Conservation (phyloP, 352 stramenopile genomes). For the Achlya hypogyna region DNA sequence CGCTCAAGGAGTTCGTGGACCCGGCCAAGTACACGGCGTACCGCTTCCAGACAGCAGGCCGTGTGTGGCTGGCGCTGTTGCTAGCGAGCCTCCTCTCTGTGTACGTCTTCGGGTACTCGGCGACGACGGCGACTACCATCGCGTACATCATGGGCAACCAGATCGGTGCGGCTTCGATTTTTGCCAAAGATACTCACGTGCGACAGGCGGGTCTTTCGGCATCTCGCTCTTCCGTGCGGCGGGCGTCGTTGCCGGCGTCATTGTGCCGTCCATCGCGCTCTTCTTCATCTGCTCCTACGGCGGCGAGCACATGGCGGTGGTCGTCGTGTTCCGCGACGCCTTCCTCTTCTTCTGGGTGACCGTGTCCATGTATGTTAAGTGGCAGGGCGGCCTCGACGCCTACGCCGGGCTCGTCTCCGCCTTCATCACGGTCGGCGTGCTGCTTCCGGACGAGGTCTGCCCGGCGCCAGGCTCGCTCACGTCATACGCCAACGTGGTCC, state of each 20-base stretch:
- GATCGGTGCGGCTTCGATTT: constrained; percentile 28
- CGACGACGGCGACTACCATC: constrained; percentile 43
- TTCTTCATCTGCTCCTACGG: constrained; percentile 69
- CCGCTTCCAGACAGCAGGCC: constrained; percentile 29
- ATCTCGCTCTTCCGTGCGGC: constrained; percentile 73
- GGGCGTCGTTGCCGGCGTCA: constrained; percentile 69
- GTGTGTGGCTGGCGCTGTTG: constrained; percentile 48
- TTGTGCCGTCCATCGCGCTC: constrained; percentile 75
- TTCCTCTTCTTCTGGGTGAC: constrained; percentile 64
- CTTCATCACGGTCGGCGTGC: constrained; percentile 54
- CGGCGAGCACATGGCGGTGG: constrained; percentile 32
- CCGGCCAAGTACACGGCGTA: neutral
- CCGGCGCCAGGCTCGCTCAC: constrained; percentile 27
- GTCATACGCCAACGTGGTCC: constrained; percentile 67
- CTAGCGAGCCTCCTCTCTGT: constrained; percentile 53
- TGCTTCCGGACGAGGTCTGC: constrained; percentile 57
- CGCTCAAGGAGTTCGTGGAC: neutral
- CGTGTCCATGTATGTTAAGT: constrained; percentile 67
- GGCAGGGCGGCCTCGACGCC: constrained; percentile 48
- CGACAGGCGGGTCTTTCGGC: constrained; percentile 46
- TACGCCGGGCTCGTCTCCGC: constrained; percentile 69
- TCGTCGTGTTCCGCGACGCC: constrained; percentile 37
- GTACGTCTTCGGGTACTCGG: constrained; percentile 65
- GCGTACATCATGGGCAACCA: constrained; percentile 75
- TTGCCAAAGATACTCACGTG: neutral